phyloP scores from a whole-genome alignment of 2,329 filamentous ascomycete genomes.

The Nothophaeocryptopus gaeumannii region DNA sequence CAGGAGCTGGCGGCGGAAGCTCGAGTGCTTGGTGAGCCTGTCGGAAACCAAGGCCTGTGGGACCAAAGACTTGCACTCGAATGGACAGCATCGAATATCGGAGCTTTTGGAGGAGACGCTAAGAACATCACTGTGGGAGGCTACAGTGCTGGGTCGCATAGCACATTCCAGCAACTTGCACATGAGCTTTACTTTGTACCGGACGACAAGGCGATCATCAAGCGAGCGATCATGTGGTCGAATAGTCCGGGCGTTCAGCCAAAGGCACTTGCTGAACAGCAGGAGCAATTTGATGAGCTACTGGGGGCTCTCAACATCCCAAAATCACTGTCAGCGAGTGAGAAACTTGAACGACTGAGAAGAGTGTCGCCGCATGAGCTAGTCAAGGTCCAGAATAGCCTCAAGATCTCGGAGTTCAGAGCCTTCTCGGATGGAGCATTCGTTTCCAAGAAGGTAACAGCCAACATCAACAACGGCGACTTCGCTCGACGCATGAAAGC shows the following conservation, averaged over 20 bases:
- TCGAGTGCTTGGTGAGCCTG: constrained; percentile 35
- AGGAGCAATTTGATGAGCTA: constrained; percentile 54
- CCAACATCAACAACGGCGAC: constrained; percentile 47
- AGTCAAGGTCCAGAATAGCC: constrained; percentile 41
- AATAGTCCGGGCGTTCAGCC: constrained; percentile 56
- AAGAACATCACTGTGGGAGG: constrained; percentile 53
- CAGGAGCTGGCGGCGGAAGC: constrained; percentile 47
- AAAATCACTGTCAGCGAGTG: constrained; percentile 34
- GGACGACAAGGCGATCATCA: constrained; percentile 47
- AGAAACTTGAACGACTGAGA: constrained; percentile 50
- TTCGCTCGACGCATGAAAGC: constrained; percentile 47
- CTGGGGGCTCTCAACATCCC: constrained; percentile 47
- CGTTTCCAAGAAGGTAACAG: constrained; percentile 44
- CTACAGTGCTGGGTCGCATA: constrained; percentile 58
- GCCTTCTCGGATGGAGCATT: constrained; percentile 52
- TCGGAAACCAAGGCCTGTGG: constrained; percentile 56
- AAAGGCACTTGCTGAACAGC: constrained; percentile 46
- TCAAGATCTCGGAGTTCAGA: constrained; percentile 55
- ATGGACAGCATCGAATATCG: constrained; percentile 53
- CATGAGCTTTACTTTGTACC: constrained; percentile 53
- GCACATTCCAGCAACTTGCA: constrained; percentile 56
- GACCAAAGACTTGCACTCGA: constrained; percentile 56
- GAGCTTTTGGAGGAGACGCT: constrained; percentile 50
- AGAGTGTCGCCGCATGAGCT: constrained; percentile 39
- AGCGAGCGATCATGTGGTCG: constrained; percentile 53